These are phyloP conservation scores for Spathaspora hagerdaliae DNA, from an alignment of 805 yeast genomes.

Conservation along the genomic window DNA sequence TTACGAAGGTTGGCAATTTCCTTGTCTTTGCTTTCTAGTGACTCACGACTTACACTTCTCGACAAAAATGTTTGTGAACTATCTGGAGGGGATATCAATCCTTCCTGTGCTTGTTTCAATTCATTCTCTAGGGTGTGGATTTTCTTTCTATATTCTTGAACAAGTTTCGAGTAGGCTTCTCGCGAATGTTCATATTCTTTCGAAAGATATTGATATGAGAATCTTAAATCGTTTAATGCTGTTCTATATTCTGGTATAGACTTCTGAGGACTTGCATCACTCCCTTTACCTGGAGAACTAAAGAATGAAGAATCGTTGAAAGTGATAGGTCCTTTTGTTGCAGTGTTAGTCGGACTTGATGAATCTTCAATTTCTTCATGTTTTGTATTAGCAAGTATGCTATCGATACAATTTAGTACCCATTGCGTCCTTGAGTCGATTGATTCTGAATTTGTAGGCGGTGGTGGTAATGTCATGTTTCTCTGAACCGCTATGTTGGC, in stretches of 20 bases:
- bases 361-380: slow-evolving; percentile 1
- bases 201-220: slow-evolving; percentile 66
- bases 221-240: slow-evolving; percentile 64
- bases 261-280: slow-evolving; percentile 12
- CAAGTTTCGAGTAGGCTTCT: slow-evolving; percentile 47
- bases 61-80: background rate
- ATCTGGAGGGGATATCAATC: background rate
- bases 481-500: slow-evolving; percentile 44
- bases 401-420: slow-evolving; percentile 39
- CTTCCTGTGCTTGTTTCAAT: slow-evolving; percentile 14
- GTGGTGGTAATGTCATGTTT: slow-evolving; percentile 29
- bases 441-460: slow-evolving; percentile 14
- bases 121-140: slow-evolving; percentile 50
- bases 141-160: slow-evolving; percentile 52
- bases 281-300: slow-evolving; percentile 8
- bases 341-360: background rate
- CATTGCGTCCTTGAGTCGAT: slow-evolving; percentile 26
- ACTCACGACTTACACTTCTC: slow-evolving; percentile 2
- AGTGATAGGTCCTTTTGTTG: background rate
- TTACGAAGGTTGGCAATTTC: slow-evolving; percentile 42
- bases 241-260: slow-evolving; percentile 41
- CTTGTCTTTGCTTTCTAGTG: slow-evolving; percentile 23
- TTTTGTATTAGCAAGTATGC: slow-evolving; percentile 1
- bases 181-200: slow-evolving; percentile 68
- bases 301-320: background rate